Base-by-base conservation (phyloP, 2,329 filamentous ascomycete species). In the Zymoseptoria ardabiliae region DNA sequence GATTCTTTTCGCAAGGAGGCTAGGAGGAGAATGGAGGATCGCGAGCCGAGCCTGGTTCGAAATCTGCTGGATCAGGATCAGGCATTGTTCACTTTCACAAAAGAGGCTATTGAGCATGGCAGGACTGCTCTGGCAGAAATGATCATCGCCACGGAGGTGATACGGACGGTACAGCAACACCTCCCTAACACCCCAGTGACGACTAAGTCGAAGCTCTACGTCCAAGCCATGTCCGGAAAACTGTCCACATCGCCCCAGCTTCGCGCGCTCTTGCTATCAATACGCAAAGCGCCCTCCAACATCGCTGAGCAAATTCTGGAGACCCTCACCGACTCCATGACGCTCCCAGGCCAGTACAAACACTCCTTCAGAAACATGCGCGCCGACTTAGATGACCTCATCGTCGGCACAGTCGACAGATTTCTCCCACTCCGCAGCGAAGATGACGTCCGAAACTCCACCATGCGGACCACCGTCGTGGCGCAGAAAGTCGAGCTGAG, bases 401-500 rank as follows among this genome's bases (percentile, higher is more conserved):
- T 70, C n/a, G 22, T 57, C 2, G 57, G 50, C 1, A 62, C 67
- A 25, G 52, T 59, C 4, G 58, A 56, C 21, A 56, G 53, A n/a
- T 56, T 48, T 2, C 60, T 65, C 49, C 70, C 79, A 3, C 79
- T 95, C 28, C 85, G 86, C 62, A 95, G 87, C 74, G 87, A 87
- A 70, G 89, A 94, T 72, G 87, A 87, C 66, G 81, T 87, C 10
- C 86, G 87, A 50, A 79, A 82, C 74, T 86, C 85, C 64, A 85
- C 88, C 50, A 75, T 90, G 49, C 82, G 90, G 51, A 90, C 89
- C 1, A 93, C 90, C 0, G 84, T 93, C 30, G 85, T 93, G 55
- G 89, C 89, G 17, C 89, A 93, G 69, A 89, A 89, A 70, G 89
- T 94, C 19, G 86, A 91, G 68, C 79, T 94, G 49, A 90, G 87